Conservation (phyloP, 495 filamentous ascomycete species). For the Aspergillus nanangensis region DNA sequence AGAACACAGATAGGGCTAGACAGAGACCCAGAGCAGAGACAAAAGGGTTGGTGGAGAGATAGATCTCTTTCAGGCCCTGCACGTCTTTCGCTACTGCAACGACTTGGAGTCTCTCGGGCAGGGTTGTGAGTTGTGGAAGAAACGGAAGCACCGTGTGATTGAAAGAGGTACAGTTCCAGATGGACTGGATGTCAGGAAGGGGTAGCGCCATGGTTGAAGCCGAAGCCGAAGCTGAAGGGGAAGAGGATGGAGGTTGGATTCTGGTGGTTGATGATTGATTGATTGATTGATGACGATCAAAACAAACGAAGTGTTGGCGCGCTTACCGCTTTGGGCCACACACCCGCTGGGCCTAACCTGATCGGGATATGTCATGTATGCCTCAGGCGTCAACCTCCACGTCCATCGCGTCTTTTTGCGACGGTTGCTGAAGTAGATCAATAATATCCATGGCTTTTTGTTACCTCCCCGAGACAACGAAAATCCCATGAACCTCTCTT, state of each 20-base stretch:
- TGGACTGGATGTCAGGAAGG: slow-evolving; percentile 62
- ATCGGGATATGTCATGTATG: slow-evolving; percentile 8
- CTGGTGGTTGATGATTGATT: slow-evolving; percentile 1
- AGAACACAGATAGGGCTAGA: slow-evolving; percentile 59
- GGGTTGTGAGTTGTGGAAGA: slow-evolving; percentile 68
- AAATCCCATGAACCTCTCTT: not conserved
- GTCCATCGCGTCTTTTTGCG: slow-evolving; percentile 3
- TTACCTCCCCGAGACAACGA: too few relatives aligned
- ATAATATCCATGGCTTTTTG: too few relatives aligned
- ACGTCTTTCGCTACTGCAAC: slow-evolving; percentile 48
- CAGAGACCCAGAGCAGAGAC: slow-evolving; percentile 71
- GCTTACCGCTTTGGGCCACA: slow-evolving; percentile 24
- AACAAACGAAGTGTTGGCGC: slow-evolving; percentile 3
- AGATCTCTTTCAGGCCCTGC: slow-evolving; percentile 58
- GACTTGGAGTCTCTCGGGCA: slow-evolving; percentile 58
- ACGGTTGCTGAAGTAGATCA: too few relatives aligned
- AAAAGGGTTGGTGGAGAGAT: slow-evolving; percentile 83
- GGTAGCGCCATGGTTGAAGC: slow-evolving; percentile 47
- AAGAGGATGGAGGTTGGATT: slow-evolving; percentile 4
- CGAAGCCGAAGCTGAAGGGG: slow-evolving; percentile 1
- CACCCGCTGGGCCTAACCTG: too few relatives aligned
- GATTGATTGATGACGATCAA: not conserved
- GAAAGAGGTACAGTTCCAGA: slow-evolving; percentile 71
- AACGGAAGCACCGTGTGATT: slow-evolving; percentile 67
- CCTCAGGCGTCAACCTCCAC: slow-evolving; percentile 16